These are phyloP conservation scores for Rhododendron vialii DNA, from an alignment of 148 eudicot genomes.

Conservation along the genomic window DNA sequence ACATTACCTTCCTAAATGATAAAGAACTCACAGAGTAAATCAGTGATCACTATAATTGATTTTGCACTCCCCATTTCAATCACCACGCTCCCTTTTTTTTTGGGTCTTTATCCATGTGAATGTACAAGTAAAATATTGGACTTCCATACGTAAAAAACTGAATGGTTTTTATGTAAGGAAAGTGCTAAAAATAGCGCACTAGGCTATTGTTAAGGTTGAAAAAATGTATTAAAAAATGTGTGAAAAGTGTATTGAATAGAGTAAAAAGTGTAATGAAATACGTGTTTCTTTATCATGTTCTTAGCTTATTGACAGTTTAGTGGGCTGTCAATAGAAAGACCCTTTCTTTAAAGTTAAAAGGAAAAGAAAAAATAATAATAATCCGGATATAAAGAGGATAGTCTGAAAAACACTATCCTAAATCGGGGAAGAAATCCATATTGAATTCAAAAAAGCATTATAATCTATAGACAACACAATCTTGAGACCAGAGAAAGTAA, in stretches of 20 bases:
- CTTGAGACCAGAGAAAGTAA: neutral
- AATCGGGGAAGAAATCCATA: neutral
- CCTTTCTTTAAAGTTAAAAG: neutral
- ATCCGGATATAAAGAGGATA: neutral
- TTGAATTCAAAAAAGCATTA: neutral
- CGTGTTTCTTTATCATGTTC: neutral
- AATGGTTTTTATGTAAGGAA: neutral
- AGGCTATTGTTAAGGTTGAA: neutral
- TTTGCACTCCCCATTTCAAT: neutral
- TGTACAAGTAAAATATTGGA: neutral
- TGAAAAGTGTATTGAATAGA: no score
- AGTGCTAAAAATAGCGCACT: neutral
- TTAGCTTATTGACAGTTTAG: neutral
- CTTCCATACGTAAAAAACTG: neutral
- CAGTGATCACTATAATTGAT: neutral
- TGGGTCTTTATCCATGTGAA: neutral
- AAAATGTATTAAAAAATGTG: no score
- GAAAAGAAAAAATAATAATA: neutral
- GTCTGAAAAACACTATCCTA: neutral
- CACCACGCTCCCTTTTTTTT: neutral
- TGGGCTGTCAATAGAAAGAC: neutral
- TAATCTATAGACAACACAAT: neutral
- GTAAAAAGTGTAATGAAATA: no score
- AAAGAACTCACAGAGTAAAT: neutral
- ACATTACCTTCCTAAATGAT: neutral